Conservation (phyloP, 73 alveolate genomes). For the Tetrahymena malaccensis region DNA sequence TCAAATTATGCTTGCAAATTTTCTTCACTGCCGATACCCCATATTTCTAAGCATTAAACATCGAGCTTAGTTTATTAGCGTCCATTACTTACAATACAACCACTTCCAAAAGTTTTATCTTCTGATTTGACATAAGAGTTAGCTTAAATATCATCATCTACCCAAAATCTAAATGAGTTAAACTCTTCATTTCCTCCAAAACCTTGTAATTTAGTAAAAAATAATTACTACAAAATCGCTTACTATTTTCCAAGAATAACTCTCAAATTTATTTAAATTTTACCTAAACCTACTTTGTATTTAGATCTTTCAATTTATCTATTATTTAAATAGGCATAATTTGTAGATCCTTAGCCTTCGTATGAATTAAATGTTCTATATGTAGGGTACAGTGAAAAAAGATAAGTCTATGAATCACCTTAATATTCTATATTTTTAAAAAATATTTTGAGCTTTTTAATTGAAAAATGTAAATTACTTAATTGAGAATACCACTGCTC, state of each 20-base stretch:
- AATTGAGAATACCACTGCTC: slow-evolving; percentile 4
- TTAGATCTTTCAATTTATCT: slow-evolving; percentile 35
- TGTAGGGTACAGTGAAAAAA: slow-evolving; percentile 17
- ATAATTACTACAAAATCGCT: neutral
- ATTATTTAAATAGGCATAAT: slow-evolving; percentile 14
- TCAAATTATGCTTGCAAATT: neutral
- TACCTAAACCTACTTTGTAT: slow-evolving; percentile 34
- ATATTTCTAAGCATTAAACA: slow-evolving; percentile 12
- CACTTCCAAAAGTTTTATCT: slow-evolving; percentile 22
- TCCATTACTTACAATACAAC: slow-evolving; percentile 3
- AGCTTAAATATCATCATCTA: slow-evolving; percentile 32
- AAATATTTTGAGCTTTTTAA: neutral
- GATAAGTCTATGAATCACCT: slow-evolving; percentile 25
- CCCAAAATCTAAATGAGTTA: slow-evolving; percentile 18
- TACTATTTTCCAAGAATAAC: neutral
- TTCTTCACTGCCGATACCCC: slow-evolving; percentile 38
- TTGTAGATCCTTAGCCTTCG: neutral
- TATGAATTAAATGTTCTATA: neutral
- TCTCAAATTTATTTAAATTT: neutral
- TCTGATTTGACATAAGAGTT: slow-evolving; percentile 21
- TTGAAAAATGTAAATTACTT: neutral
- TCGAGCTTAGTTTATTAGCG: neutral
- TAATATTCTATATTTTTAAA: neutral
- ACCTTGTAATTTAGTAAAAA: neutral
- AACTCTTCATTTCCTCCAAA: slow-evolving; percentile 29